Conservation (phyloP, 768 basidiomycete genomes). For the Lentinula sp. region DNA sequence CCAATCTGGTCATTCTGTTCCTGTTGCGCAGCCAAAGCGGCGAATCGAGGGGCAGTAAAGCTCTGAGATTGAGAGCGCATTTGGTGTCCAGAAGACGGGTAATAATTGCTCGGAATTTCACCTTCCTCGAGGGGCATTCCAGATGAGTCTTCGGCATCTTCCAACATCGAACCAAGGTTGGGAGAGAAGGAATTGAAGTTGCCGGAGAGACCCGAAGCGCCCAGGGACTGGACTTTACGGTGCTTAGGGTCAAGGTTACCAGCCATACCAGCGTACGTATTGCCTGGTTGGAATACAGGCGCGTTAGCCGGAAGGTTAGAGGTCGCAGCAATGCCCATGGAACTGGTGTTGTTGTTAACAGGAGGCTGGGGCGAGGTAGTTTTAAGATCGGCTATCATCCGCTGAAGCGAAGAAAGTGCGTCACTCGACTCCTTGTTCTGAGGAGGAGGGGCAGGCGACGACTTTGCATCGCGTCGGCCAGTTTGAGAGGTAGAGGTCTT, state of each 20-base stretch:
- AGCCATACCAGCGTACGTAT: conserved; percentile 42
- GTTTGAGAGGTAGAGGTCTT: conserved; percentile 57
- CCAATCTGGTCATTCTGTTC: conserved; percentile 60
- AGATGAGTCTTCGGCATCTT: conserved; percentile 65
- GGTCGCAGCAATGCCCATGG: conserved; percentile 35
- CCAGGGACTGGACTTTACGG: conserved; percentile 77
- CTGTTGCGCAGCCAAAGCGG: conserved; percentile 69
- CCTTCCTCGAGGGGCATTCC: conserved; percentile 63
- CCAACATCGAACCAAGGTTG: conserved; percentile 78
- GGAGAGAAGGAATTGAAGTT: conserved; percentile 72
- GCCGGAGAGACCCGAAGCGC: conserved; percentile 47
- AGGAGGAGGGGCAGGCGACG: conserved; percentile 41
- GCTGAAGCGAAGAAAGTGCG: conserved; percentile 82
- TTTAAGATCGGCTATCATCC: conserved; percentile 92
- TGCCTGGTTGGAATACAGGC: conserved; percentile 71
- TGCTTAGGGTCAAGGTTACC: conserved; percentile 54
- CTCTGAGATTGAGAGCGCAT: conserved; percentile 75
- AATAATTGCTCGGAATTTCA: conserved; percentile 61
- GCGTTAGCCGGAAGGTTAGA: conserved; percentile 62
- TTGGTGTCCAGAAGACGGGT: conserved; percentile 51
- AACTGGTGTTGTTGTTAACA: conserved; percentile 32
- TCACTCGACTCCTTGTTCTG: conserved; percentile 64
- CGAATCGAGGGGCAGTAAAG: conserved; percentile 87
- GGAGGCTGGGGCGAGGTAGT: conserved; percentile 62
- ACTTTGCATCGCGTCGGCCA: conserved; percentile 30